These are phyloP conservation scores for Trypanosoma congolense DNA, from an alignment of 208 protist species.

Conservation along the genomic window DNA sequence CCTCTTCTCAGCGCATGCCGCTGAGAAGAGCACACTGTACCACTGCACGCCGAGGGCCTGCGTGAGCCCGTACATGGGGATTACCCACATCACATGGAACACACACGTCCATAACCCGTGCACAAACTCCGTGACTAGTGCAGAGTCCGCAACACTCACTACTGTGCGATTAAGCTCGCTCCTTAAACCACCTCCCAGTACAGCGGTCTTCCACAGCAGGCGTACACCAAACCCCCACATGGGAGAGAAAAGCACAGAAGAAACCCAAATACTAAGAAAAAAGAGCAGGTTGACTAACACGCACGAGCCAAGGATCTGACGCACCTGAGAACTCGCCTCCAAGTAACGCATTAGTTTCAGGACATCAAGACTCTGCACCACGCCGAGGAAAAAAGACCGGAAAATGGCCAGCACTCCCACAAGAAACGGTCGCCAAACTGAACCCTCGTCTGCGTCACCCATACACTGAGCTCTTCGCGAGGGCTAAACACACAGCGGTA, in stretches of 20 bases:
- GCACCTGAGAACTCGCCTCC: conserved; percentile 8
- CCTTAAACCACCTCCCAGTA: background rate
- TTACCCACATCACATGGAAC: conserved; percentile 27
- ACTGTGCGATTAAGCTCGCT: too few relatives aligned
- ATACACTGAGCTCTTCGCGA: background rate
- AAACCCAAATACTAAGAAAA: conserved; percentile 21
- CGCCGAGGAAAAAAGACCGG: background rate
- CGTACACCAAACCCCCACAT: conserved; percentile 2
- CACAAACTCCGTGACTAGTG: conserved; percentile 1
- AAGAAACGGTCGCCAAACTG: background rate
- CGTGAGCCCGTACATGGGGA: conserved; percentile 25
- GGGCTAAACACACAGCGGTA: too few relatives aligned
- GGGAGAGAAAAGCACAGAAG: conserved; percentile 16
- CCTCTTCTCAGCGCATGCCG: conserved; percentile 16
- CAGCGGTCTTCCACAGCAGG: background rate
- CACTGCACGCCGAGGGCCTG: conserved; percentile 25
- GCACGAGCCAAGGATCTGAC: conserved; percentile 11
- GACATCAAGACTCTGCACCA: conserved; percentile 19
- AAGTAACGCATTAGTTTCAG: conserved; percentile 19
- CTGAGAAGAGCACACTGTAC: conserved; percentile 23
- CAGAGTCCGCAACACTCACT: too few relatives aligned
- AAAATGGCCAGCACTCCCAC: background rate
- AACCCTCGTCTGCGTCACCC: background rate
- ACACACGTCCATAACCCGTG: conserved; percentile 19
- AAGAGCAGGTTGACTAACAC: conserved; percentile 19